Evolutionary conservation across 169 alveolate genomes (phyloP).

Genomic region (Eimeria tenella): DNA sequence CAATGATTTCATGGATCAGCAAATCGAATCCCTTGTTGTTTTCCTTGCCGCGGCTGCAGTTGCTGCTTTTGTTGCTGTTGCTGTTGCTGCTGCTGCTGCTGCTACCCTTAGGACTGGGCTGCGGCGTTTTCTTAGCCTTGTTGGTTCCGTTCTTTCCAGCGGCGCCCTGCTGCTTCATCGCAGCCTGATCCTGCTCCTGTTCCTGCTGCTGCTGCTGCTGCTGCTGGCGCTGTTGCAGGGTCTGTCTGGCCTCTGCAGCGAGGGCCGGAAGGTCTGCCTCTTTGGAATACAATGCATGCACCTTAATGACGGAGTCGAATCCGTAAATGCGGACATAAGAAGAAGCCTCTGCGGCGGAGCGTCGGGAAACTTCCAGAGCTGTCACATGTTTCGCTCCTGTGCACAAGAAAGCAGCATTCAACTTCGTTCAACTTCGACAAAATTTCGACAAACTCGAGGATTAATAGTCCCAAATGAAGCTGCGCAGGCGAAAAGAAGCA

Average conservation of each 20-base stretch:
- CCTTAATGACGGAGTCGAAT: not conserved
- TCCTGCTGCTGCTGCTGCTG: not conserved
- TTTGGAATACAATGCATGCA: slow-evolving; percentile 44
- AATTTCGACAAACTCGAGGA: too few species aligned
- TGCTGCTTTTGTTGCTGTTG: not conserved
- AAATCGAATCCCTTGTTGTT: not conserved
- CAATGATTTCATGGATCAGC: slow-evolving; percentile 77
- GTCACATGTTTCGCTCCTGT: slow-evolving; percentile 47
- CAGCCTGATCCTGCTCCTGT: not conserved
- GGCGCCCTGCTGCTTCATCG: not conserved
- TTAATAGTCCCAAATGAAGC: not conserved
- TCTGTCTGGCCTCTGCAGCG: not conserved
- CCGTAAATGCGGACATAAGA: slow-evolving; percentile 76
- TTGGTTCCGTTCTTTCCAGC: not conserved
- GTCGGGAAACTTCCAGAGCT: slow-evolving; percentile 68
- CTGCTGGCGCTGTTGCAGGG: not conserved
- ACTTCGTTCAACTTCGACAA: not conserved
- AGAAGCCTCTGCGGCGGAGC: slow-evolving; percentile 61
- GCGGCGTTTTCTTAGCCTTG: not conserved
- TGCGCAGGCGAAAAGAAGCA: not conserved
- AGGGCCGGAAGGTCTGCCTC: slow-evolving; percentile 22
- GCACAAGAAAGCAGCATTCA: too few species aligned
- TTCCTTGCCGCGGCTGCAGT: not conserved
- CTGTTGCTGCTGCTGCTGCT: slow-evolving; percentile 7
- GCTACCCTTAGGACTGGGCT: not conserved